Evolutionary conservation across 148 eudicot genomes (phyloP).

Genomic region (Euryodendron excelsum): DNA sequence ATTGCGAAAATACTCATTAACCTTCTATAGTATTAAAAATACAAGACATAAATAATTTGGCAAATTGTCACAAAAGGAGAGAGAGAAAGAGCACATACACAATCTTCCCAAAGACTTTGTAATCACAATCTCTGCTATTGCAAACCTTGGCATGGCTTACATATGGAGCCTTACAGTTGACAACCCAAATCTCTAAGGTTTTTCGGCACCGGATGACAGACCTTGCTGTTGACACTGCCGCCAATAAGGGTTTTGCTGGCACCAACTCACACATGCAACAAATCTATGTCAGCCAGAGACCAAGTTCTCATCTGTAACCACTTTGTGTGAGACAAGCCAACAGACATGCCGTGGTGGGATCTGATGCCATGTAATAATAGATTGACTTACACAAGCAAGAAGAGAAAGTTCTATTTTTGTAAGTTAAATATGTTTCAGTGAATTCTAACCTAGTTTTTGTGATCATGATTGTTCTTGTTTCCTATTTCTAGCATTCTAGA

Average conservation of each 20-base stretch:
- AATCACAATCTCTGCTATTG: not conserved
- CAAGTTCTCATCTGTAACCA: not conserved
- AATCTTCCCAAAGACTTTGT: not conserved
- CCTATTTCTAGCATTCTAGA: not conserved
- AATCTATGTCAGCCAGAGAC: not conserved
- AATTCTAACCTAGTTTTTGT: not conserved
- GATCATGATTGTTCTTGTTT: not conserved
- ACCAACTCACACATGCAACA: not conserved
- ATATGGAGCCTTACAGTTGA: not conserved
- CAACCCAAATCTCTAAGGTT: not conserved
- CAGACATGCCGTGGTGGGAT: not conserved
- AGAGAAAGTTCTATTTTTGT: not conserved
- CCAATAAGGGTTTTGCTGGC: not conserved
- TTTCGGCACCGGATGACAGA: not conserved
- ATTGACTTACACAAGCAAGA: not conserved
- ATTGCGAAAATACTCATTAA: too few species aligned
- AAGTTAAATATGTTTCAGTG: not conserved
- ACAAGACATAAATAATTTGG: too few species aligned
- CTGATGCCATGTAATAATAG: not conserved
- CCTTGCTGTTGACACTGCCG: not conserved
- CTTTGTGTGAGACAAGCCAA: not conserved
- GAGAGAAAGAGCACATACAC: too few species aligned
- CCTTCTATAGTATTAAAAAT: too few species aligned
- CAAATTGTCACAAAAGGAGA: too few species aligned
- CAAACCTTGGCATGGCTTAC: not conserved